phyloP scores from a whole-genome alignment of 2,329 filamentous ascomycete species.

The Onygenales sp. region DNA sequence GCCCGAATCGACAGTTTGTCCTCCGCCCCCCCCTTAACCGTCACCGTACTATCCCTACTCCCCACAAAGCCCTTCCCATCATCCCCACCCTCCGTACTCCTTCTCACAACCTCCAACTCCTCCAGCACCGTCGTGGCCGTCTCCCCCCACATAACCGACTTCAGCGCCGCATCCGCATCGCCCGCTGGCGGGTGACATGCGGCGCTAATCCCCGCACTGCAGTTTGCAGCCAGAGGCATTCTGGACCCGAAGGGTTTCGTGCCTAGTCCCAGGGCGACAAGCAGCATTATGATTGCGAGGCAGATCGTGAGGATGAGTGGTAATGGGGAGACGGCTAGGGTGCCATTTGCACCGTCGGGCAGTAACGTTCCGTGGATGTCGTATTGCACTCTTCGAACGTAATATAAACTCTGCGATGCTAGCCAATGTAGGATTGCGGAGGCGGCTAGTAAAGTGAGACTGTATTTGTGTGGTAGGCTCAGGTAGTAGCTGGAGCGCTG shows the following conservation, averaged over 20 bases:
- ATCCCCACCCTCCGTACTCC: background rate
- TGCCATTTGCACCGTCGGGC: slow-evolving; percentile 8
- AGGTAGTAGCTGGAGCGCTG: slow-evolving; percentile 39
- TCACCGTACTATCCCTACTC: background rate
- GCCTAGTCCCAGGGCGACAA: slow-evolving; percentile 9
- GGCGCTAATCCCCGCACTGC: slow-evolving; percentile 24
- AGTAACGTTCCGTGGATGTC: slow-evolving; percentile 8
- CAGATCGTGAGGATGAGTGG: slow-evolving; percentile 13
- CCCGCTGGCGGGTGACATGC: slow-evolving; percentile 20
- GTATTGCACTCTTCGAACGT: slow-evolving; percentile 26
- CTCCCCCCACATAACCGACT: slow-evolving; percentile 18
- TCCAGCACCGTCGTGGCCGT: background rate
- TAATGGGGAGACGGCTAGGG: slow-evolving; percentile 16
- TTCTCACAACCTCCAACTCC: background rate
- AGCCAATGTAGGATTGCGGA: slow-evolving; percentile 40
- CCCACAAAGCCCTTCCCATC: background rate
- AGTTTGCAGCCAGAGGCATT: slow-evolving; percentile 23
- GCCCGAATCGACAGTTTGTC: background rate
- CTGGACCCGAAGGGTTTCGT: slow-evolving; percentile 11
- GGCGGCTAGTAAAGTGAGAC: slow-evolving; percentile 28
- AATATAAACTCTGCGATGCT: slow-evolving; percentile 39
- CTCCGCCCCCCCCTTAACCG: background rate
- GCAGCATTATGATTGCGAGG: slow-evolving; percentile 9
- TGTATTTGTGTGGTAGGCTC: slow-evolving; percentile 37
- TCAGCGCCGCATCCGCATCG: slow-evolving; percentile 12